These are phyloP conservation scores for Withania somnifera DNA, from an alignment of 305 asterid species.

Conservation along the genomic window DNA sequence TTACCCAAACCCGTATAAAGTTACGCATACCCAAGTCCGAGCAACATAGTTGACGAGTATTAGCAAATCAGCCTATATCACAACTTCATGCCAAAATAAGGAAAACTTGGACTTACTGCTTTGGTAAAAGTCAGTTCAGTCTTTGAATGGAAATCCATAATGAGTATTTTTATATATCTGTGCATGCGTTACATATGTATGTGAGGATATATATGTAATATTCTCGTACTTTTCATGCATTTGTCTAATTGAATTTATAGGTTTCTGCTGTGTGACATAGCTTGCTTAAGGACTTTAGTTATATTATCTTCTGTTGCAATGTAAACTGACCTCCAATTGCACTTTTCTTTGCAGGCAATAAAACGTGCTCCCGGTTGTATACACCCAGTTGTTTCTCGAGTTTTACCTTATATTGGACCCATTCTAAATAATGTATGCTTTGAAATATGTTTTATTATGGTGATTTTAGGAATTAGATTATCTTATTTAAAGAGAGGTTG, in stretches of 20 bases:
- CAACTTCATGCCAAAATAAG: neutral
- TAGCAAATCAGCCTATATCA: neutral
- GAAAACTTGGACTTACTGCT: neutral
- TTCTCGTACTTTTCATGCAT: neutral
- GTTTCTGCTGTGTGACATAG: neutral
- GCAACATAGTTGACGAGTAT: neutral
- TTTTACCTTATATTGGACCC: slow-evolving; percentile 69
- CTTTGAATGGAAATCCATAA: neutral
- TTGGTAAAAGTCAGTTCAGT: neutral
- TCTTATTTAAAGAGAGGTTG: neutral
- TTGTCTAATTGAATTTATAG: neutral
- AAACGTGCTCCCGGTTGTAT: slow-evolving; percentile 89
- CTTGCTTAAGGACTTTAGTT: neutral
- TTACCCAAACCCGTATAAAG: neutral
- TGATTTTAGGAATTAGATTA: slow-evolving; percentile 4
- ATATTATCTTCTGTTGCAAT: neutral
- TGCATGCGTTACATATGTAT: neutral
- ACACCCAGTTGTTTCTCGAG: slow-evolving; percentile 76
- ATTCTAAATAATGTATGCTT: slow-evolving; percentile 64
- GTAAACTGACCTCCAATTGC: neutral
- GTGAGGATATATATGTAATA: neutral
- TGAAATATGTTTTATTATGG: slow-evolving; percentile 5
- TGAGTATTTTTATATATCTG: neutral
- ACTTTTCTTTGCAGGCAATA: slow-evolving; percentile 48
- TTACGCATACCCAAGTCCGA: neutral